Conservation (phyloP, 1,284 basidiomycete species). For the Boletellus sp. region DNA sequence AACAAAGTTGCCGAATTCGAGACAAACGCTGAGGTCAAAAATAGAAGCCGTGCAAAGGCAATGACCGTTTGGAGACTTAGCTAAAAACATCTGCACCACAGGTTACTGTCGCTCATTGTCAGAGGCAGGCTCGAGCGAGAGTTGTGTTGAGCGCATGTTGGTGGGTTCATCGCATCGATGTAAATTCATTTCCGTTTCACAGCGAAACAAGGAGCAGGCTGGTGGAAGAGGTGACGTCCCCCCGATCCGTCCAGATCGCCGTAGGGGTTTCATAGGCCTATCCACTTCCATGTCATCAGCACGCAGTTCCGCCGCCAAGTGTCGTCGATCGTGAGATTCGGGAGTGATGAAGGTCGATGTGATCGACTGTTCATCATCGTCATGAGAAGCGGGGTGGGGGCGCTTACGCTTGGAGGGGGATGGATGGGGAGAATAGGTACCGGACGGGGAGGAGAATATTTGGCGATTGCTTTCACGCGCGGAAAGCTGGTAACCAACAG, state of each 20-base stretch:
- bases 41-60: constrained; percentile 13
- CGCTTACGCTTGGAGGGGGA: constrained; percentile 36
- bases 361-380: constrained; percentile 21
- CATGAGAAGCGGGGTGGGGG: constrained; percentile 23
- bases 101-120: constrained; percentile 29
- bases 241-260: constrained; percentile 33
- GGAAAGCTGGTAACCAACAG: constrained; percentile 19
- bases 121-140: constrained; percentile 15
- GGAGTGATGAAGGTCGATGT: constrained; percentile 6
- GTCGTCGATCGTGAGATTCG: constrained; percentile 24
- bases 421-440: constrained; percentile 26
- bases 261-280: constrained; percentile 36
- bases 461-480: constrained; percentile 33
- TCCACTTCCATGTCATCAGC: constrained; percentile 32
- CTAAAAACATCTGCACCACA: constrained; percentile 22
- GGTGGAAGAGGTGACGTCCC: constrained; percentile 25
- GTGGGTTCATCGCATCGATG: constrained; percentile 22
- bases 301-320: constrained; percentile 23
- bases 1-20: constrained; percentile 15
- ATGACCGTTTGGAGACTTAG: constrained; percentile 22
- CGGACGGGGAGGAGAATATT: constrained; percentile 28
- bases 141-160: constrained; percentile 21
- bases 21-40: constrained; percentile 21
- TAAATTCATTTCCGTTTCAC: constrained; percentile 34
- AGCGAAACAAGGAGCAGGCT: constrained; percentile 22